Conservation (phyloP, 371 early-diverging fungal genomes). For the Modicella reniformis region DNA sequence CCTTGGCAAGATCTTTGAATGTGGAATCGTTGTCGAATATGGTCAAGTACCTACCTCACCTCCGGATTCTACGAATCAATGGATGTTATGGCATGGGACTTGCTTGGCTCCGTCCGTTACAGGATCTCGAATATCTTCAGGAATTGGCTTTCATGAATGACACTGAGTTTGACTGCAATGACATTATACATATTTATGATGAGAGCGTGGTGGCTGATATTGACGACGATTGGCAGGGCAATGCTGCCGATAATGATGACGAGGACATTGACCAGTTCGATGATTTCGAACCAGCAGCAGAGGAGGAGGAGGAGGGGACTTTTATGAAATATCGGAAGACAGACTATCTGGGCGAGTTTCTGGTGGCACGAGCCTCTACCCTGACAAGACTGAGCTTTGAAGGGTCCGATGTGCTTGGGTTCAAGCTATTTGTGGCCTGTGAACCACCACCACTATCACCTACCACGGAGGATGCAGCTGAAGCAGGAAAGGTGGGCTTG, state of each 20-base stretch:
- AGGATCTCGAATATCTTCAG: not conserved
- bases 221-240: not conserved
- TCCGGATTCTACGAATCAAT: conserved; percentile 9
- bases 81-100: conserved; percentile 17
- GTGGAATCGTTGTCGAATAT: not conserved
- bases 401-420: conserved; percentile 7
- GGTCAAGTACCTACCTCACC: conserved; percentile 14
- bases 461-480: not conserved
- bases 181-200: not conserved
- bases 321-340: not conserved
- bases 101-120: conserved; percentile 7
- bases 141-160: conserved; percentile 11
- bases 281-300: not conserved
- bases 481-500: not conserved
- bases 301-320: not conserved
- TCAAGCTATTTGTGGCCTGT: conserved; percentile 12
- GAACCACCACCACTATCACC: no score
- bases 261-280: not conserved
- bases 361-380: conserved; percentile 18
- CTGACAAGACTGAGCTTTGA: conserved; percentile 9
- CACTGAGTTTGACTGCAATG: not conserved
- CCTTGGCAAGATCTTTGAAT: conserved; percentile 4
- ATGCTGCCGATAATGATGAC: not conserved
- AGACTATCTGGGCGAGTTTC: conserved; percentile 24
- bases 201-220: not conserved